These are phyloP conservation scores for Cyberlindnera veronae DNA, from an alignment of 805 yeast genomes.

Conservation along the genomic window DNA sequence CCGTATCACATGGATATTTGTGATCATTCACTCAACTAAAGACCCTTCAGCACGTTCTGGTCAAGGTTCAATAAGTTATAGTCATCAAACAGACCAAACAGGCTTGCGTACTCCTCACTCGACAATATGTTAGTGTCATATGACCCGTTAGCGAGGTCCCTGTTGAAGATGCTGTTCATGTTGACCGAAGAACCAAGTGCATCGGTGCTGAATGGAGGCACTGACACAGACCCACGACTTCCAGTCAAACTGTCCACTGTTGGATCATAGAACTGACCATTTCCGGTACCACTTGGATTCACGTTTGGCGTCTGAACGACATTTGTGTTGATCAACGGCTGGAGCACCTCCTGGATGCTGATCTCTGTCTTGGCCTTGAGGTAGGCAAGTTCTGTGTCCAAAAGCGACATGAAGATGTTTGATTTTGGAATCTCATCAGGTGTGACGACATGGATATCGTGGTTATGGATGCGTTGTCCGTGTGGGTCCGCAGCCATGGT, in stretches of 20 bases:
- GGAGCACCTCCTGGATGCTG: conserved; percentile 17
- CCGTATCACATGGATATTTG: too few species aligned
- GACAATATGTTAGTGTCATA: conserved; percentile 11
- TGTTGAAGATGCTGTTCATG: neutral
- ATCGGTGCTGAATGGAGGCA: neutral
- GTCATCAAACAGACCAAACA: conserved; percentile 27
- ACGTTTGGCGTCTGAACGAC: neutral
- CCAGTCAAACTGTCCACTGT: conserved; percentile 12
- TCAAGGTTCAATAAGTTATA: conserved; percentile 13
- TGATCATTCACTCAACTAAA: too few species aligned
- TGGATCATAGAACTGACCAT: conserved; percentile 21
- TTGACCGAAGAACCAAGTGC: too few species aligned
- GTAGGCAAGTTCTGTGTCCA: conserved; percentile 17
- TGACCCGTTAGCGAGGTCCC: neutral
- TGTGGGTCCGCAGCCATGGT: too few species aligned
- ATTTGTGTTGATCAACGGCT: conserved; percentile 10
- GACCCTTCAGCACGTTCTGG: conserved; percentile 6
- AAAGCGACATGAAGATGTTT: conserved; percentile 13
- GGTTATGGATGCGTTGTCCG: too few species aligned
- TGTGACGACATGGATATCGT: conserved; percentile 13
- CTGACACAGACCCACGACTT: neutral
- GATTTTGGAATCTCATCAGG: conserved; percentile 20
- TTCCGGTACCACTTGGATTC: conserved; percentile 17
- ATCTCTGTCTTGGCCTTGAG: conserved; percentile 12
- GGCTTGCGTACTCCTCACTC: conserved; percentile 23